Evolutionary conservation across 1,284 basidiomycete species (phyloP), one percentile per base, ranked within the genome.

Genomic region (Cutaneotrichosporon arboriforme): DNA sequence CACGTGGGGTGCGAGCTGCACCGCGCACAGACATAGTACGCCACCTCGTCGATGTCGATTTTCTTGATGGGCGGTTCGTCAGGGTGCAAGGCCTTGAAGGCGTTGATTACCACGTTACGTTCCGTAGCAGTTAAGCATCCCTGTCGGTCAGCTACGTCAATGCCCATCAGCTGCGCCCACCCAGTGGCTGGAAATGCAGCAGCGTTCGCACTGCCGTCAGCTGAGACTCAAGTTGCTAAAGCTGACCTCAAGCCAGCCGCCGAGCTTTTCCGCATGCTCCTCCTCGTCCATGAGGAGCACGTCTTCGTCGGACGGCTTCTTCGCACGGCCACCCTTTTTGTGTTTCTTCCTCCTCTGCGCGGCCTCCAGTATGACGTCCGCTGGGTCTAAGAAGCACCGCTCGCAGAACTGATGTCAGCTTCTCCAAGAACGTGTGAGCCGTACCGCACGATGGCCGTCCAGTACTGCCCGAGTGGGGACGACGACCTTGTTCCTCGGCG

Each of bases 1-100:
- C 88, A 91, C n/a, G 81, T 72, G 12, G 84, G 84, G 14, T 83
- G 84, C 61, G 84, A 85, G 64, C 79, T 80, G 66, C 90, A 92
- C n/a, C 81, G 75, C 20, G 82, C 80, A 65, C 90, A 92, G 23
- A 86, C 77, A 64, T 90, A 92, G 56, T 86, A 83, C 0, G 87
- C 87, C 1, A 80, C 83, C 67, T 88, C 80, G 56, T 83, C 71
- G 34, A 79, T 67, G 39, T 75, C 76, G 10, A 92, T 54, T 3
- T 55, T 57, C 38, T 50, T 46, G 74, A 26, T 59, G 12, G 41
- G 72, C 74, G 51, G 64, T 50, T 46, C 38, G 60, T 64, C 35
- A 77, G 77, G 66, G 77, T 79, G 15, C 55, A 59, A 42, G 71
- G 77, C 55, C 72, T 68, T 52, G 26, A 82, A 80, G 45, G 83